Evolutionary conservation across 768 basidiomycete species (phyloP).

Genomic region (Suillus cothurnatus): DNA sequence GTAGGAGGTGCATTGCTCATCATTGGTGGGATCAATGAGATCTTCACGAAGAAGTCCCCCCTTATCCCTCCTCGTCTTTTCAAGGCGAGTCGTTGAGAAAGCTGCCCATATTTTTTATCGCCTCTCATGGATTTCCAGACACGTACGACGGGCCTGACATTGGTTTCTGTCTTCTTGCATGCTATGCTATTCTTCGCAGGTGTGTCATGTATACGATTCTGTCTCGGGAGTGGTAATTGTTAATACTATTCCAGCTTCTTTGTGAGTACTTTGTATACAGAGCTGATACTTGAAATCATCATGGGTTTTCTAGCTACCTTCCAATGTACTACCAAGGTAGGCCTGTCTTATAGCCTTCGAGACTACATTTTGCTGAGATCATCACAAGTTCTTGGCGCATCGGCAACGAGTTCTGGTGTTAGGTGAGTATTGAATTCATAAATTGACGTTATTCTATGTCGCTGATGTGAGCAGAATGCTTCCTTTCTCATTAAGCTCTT

Average conservation of each 20-base stretch:
- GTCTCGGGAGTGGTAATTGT: background rate
- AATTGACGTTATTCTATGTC: background rate
- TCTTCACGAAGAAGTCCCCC: conserved; percentile 34
- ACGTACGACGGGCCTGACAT: conserved; percentile 37
- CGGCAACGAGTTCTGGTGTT: conserved; percentile 36
- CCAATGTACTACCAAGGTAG: conserved; percentile 43
- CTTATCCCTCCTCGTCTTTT: conserved; percentile 44
- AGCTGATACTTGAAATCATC: background rate
- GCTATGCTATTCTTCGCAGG: conserved; percentile 34
- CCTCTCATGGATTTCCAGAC: conserved; percentile 27
- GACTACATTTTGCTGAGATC: background rate
- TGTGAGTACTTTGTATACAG: conserved; percentile 18
- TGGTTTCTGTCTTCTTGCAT: conserved; percentile 39
- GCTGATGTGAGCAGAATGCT: conserved; percentile 32
- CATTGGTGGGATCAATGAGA: conserved; percentile 35
- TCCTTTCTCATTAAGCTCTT: conserved; percentile 33
- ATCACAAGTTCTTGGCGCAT: conserved; percentile 36
- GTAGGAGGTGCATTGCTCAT: conserved; percentile 36
- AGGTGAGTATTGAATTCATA: conserved; percentile 18
- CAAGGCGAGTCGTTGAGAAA: conserved; percentile 24
- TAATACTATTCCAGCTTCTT: conserved; percentile 22
- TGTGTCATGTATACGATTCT: conserved; percentile 12
- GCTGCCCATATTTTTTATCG: background rate
- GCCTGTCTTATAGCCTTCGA: background rate
- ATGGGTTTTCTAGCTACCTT: conserved; percentile 31